Evolutionary conservation across 352 stramenopile species (phyloP), one percentile per base, ranked within the genome.

Genomic region (Globisporangium solare): DNA sequence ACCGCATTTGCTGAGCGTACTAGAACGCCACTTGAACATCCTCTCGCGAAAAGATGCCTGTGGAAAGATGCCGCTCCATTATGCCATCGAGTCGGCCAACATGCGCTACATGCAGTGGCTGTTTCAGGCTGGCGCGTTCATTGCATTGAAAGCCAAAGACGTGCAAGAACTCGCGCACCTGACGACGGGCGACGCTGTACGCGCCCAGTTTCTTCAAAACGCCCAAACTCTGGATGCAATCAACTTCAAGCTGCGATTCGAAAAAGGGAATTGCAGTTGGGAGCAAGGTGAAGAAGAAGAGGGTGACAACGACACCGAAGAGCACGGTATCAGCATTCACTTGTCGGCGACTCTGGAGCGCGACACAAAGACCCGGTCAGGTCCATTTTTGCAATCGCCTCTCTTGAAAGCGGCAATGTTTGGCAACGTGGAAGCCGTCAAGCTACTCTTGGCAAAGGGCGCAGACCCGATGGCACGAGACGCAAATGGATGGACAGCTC

Each of bases 371-470:
- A 40, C 64, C 3, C 63, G 49, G 41, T 48, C 50, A 5, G 67
- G 70, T 13, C 64, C 55, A 40, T 55, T 74, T 2, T 60, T 79
- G 2, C 70, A 75, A 27, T 66, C 71, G 2, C 60, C 68, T 6
- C 42, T 90, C 6, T 66, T 86, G n/a, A 66, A 70, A 39, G 77
- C 80, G 41, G 67, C 61, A 1, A 76, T 79, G 52, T 84, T 74
- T 49, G 80, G 71, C 2, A 79, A 84, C 40, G 35, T 63, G 2
- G 47, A 65, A 0, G 72, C 73, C 0, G 66, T 76, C 1, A 55
- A 70, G 47, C 24, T 74, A 47, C 59, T 90, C 18, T 61, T 88
- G 0, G 56, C 73, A n/a, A 56, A 73, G 57, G 72, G 66, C 17
- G 55, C 59, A 13, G 62, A 76, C 11, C 56, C 74, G 2, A 68